Evolutionary conservation across 352 stramenopile species (phyloP).

Genomic region (Blastocystis sp.): DNA sequence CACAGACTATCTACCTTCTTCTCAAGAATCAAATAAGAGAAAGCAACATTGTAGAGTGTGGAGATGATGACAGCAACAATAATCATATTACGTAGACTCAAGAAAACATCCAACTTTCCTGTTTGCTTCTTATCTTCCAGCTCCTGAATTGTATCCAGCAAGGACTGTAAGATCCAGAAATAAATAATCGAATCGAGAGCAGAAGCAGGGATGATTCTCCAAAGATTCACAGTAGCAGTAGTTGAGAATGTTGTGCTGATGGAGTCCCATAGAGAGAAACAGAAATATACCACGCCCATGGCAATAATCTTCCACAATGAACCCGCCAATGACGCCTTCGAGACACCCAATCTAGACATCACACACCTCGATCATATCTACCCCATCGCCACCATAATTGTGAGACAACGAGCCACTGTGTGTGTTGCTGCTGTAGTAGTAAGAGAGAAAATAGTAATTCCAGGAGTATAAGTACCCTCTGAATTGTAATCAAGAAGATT

Average conservation of each 20-base stretch:
- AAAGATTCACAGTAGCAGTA: background rate
- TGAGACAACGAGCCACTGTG: slow-evolving; percentile 43
- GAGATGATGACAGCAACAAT: slow-evolving; percentile 65
- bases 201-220: slow-evolving; percentile 58
- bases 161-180: slow-evolving; percentile 64
- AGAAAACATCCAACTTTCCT: slow-evolving; percentile 66
- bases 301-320: slow-evolving; percentile 51
- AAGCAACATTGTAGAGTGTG: slow-evolving; percentile 52
- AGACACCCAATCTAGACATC: slow-evolving; percentile 23
- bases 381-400: slow-evolving; percentile 54
- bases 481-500: slow-evolving; percentile 29
- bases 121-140: slow-evolving; percentile 67
- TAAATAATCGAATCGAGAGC: slow-evolving; percentile 61
- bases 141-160: slow-evolving; percentile 66
- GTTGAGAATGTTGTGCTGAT: slow-evolving; percentile 18
- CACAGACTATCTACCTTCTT: slow-evolving; percentile 52
- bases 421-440: slow-evolving; percentile 23
- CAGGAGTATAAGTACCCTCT: background rate
- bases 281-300: slow-evolving; percentile 57
- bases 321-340: slow-evolving; percentile 18
- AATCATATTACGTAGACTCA: slow-evolving; percentile 66
- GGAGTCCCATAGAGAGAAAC: slow-evolving; percentile 65
- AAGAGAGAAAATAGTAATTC: slow-evolving; percentile 31
- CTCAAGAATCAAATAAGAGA: slow-evolving; percentile 45
- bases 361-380: background rate